Conservation (phyloP, 768 basidiomycete species). For the Amanita rubescens region DNA sequence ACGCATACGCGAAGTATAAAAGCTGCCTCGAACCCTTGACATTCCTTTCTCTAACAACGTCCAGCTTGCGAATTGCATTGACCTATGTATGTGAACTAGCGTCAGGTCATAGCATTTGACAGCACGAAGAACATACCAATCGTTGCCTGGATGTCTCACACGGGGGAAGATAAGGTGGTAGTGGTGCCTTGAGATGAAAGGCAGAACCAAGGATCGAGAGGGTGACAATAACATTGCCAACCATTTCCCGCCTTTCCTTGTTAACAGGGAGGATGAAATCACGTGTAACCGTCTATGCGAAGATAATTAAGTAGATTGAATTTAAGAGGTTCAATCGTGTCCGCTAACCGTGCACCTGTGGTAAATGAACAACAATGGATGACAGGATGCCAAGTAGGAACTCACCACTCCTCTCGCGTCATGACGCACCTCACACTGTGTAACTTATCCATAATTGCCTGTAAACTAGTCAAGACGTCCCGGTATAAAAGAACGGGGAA, state of each 20-base stretch:
- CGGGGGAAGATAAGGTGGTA: constrained; percentile 95
- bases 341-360: constrained; percentile 63
- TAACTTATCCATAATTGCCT: constrained; percentile 79
- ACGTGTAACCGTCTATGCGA: constrained; percentile 64
- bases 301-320: neutral
- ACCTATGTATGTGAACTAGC: constrained; percentile 38
- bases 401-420: constrained; percentile 87
- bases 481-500: constrained; percentile 87
- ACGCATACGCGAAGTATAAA: constrained; percentile 88
- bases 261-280: constrained; percentile 93
- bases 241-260: constrained; percentile 86
- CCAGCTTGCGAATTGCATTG: constrained; percentile 71
- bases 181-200: constrained; percentile 79
- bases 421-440: constrained; percentile 98
- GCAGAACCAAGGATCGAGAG: constrained; percentile 76
- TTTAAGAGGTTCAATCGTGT: neutral
- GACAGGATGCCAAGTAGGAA: constrained; percentile 9
- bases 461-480: constrained; percentile 71
- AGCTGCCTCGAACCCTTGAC: constrained; percentile 79
- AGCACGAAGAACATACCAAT: constrained; percentile 42
- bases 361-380: constrained; percentile 1
- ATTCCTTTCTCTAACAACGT: constrained; percentile 82
- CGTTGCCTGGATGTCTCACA: constrained; percentile 78
- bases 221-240: constrained; percentile 88
- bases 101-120: neutral